Evolutionary conservation across 2,329 filamentous ascomycete species (phyloP).

Genomic region (Alternaria conjuncta): DNA sequence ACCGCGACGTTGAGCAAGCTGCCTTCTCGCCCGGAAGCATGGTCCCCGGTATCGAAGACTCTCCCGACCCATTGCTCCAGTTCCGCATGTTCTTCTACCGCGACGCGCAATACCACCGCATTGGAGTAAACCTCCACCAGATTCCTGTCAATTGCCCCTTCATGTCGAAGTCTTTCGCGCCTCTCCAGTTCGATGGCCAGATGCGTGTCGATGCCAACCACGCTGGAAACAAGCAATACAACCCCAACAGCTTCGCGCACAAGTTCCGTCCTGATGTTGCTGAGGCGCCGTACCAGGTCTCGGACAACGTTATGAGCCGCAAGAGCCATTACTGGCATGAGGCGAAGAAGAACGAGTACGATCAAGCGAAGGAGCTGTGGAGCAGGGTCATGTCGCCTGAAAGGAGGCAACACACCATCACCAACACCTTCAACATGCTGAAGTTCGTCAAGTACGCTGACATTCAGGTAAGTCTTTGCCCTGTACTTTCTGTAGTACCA

Average conservation of each 20-base stretch:
- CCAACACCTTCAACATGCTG: conserved; percentile 58
- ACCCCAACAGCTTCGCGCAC: conserved; percentile 59
- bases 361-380: conserved; percentile 60
- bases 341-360: conserved; percentile 60
- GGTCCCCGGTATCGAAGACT: conserved; percentile 59
- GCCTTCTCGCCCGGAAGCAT: conserved; percentile 59
- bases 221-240: conserved; percentile 59
- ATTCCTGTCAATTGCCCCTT: conserved; percentile 56
- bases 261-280: conserved; percentile 61
- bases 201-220: conserved; percentile 58
- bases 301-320: conserved; percentile 58
- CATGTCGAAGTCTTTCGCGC: conserved; percentile 55
- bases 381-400: conserved; percentile 56
- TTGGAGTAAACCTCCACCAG: conserved; percentile 61
- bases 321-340: conserved; percentile 64
- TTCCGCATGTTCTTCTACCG: conserved; percentile 39
- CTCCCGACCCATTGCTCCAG: conserved; percentile 28
- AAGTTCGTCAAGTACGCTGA: conserved; percentile 52
- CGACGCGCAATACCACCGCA: conserved; percentile 60
- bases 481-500: neutral
- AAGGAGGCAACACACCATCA: conserved; percentile 54
- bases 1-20: conserved; percentile 48
- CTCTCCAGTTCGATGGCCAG: conserved; percentile 58
- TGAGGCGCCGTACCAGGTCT: conserved; percentile 58
- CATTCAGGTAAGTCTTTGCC: conserved; percentile 47